phyloP scores from a whole-genome alignment of 768 basidiomycete genomes.

The Rossbeevera mucosa region DNA sequence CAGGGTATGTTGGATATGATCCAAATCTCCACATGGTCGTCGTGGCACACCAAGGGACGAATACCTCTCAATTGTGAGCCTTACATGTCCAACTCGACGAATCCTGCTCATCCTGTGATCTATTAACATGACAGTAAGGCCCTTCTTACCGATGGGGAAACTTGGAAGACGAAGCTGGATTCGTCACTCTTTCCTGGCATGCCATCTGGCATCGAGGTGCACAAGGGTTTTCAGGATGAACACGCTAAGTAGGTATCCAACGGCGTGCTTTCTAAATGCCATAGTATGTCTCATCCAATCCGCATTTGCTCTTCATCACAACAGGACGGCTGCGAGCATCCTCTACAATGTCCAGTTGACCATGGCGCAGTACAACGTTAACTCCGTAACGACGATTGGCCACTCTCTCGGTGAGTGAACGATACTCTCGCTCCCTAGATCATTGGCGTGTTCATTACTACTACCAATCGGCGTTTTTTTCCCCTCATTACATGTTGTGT shows the following conservation, averaged over 20 bases:
- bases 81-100: constrained; percentile 9
- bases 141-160: constrained; percentile 37
- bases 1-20: constrained; percentile 38
- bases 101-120: constrained; percentile 15
- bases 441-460: background rate
- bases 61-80: constrained; percentile 31
- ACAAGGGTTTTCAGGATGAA: constrained; percentile 41
- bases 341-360: constrained; percentile 39
- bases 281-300: background rate
- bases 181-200: constrained; percentile 45
- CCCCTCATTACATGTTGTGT: background rate
- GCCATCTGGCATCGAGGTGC: constrained; percentile 35
- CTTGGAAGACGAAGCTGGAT: constrained; percentile 32
- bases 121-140: constrained; percentile 26
- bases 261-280: background rate
- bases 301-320: constrained; percentile 28
- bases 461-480: background rate
- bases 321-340: constrained; percentile 35
- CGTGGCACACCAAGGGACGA: constrained; percentile 33
- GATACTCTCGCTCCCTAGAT: background rate
- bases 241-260: constrained; percentile 38
- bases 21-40: constrained; percentile 31
- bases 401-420: constrained; percentile 37
- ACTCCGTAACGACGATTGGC: constrained; percentile 40
- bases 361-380: constrained; percentile 32